These are phyloP conservation scores for Allantophomopsis lycopodina DNA, from an alignment of 2,329 filamentous ascomycete genomes.

Conservation along the genomic window DNA sequence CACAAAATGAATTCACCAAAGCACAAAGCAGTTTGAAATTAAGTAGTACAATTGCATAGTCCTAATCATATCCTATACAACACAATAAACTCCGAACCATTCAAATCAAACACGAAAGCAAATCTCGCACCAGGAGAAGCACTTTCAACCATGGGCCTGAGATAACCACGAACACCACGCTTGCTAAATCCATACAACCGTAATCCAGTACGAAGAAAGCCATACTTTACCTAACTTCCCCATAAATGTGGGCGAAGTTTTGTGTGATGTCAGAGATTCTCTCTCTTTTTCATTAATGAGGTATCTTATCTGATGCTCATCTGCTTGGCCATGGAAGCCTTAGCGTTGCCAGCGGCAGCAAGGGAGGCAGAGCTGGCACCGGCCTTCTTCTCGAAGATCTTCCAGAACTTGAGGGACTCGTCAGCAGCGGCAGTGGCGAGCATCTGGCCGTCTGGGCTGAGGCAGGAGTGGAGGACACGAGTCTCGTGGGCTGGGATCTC, in stretches of 20 bases:
- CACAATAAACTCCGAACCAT: no score
- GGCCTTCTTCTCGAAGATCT: slow-evolving; percentile 98
- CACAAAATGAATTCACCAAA: no score
- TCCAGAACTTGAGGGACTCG: slow-evolving; percentile 99
- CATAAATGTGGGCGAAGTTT: slow-evolving; percentile 11
- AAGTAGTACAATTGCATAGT: no score
- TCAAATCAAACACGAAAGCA: background rate
- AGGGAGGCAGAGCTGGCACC: slow-evolving; percentile 53
- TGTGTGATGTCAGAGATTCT: slow-evolving; percentile 5
- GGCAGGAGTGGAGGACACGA: slow-evolving; percentile 87
- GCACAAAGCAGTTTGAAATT: no score
- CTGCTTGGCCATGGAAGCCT: slow-evolving; percentile 81
- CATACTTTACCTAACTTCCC: slow-evolving; percentile 18
- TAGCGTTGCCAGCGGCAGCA: slow-evolving; percentile 55
- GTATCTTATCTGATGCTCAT: slow-evolving; percentile 72
- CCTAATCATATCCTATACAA: no score
- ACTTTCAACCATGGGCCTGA: slow-evolving; percentile 34
- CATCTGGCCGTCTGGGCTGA: slow-evolving; percentile 97
- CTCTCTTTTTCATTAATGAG: background rate
- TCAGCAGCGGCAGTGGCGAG: slow-evolving; percentile 91
- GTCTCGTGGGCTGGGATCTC: slow-evolving; percentile 98
- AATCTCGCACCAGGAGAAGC: slow-evolving; percentile 22
- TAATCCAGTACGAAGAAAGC: slow-evolving; percentile 23
- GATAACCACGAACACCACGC: slow-evolving; percentile 37
- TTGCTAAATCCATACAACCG: slow-evolving; percentile 28